phyloP scores from a whole-genome alignment of 176 grass and related monocot species.

The Areca catechu region DNA sequence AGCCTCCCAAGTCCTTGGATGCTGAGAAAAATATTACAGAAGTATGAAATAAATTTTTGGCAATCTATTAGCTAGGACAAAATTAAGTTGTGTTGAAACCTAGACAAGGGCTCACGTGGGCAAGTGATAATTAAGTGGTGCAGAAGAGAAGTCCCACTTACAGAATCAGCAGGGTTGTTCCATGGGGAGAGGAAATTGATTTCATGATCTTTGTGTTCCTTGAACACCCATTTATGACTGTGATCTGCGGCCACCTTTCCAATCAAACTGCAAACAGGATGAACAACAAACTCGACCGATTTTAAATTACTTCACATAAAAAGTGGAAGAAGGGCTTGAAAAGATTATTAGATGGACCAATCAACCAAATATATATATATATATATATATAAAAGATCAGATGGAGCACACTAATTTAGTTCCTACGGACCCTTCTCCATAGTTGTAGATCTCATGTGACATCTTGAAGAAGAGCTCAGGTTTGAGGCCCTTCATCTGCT shows the following conservation, averaged over 20 bases:
- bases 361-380: too few species aligned
- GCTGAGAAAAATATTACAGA: constrained; percentile 21
- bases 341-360: too few species aligned
- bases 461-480: constrained; percentile 99
- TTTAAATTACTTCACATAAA: too few species aligned
- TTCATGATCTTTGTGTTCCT: constrained; percentile 60
- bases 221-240: constrained; percentile 98
- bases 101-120: too few species aligned
- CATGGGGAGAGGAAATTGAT: constrained; percentile 63
- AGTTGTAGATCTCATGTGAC: constrained; percentile 99
- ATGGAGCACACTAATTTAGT: too few species aligned
- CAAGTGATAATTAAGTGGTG: background rate
- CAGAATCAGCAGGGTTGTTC: constrained; percentile 85
- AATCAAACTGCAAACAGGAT: constrained; percentile 46
- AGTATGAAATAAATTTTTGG: too few species aligned
- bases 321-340: too few species aligned
- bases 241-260: constrained; percentile 99
- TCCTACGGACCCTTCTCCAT: constrained; percentile 62
- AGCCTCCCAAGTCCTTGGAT: constrained; percentile 96
- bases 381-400: too few species aligned
- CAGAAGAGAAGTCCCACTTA: constrained; percentile 22
- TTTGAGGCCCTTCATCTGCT: constrained; percentile 46
- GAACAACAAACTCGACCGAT: too few species aligned
- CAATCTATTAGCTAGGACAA: too few species aligned
- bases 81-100: too few species aligned